These are phyloP conservation scores for Dendrobium nobile DNA, from an alignment of 106 monocot genomes.

Conservation along the genomic window DNA sequence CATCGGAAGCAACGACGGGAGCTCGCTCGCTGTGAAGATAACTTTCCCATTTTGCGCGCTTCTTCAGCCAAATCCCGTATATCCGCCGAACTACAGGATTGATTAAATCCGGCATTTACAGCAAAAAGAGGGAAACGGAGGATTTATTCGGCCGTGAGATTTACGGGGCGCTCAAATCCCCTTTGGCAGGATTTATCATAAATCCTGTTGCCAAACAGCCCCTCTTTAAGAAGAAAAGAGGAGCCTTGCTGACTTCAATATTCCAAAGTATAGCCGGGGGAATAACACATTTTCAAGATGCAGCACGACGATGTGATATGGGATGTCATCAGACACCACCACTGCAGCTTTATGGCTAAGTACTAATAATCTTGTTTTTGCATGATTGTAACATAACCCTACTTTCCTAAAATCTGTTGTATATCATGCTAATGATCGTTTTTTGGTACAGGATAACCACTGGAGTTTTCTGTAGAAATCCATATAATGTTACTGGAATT, in stretches of 20 bases:
- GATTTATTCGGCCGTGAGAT: too few relatives aligned
- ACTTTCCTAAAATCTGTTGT: not conserved
- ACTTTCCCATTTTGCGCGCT: too few relatives aligned
- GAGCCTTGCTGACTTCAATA: not conserved
- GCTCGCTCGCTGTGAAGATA: too few relatives aligned
- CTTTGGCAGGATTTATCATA: too few relatives aligned
- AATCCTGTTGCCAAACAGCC: too few relatives aligned
- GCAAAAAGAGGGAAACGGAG: too few relatives aligned
- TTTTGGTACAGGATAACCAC: constrained; percentile 55
- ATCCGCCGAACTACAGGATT: too few relatives aligned
- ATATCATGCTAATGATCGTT: not conserved
- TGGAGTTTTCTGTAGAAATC: constrained; percentile 84
- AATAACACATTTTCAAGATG: constrained; percentile 25
- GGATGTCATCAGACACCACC: constrained; percentile 86
- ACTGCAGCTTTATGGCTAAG: constrained; percentile 99
- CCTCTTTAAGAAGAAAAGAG: not conserved
- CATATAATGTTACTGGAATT: constrained; percentile 79
- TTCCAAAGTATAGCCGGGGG: not conserved
- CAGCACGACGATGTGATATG: constrained; percentile 98
- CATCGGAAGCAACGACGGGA: too few relatives aligned
- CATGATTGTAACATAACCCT: not conserved
- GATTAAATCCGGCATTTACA: too few relatives aligned
- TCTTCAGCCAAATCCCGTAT: too few relatives aligned
- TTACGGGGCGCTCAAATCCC: too few relatives aligned
- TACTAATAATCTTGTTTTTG: constrained; percentile 12